Evolutionary conservation across 306 rosid species (phyloP), one percentile per base, ranked within the genome.

Genomic region (Gynostemma pentaphyllum): DNA sequence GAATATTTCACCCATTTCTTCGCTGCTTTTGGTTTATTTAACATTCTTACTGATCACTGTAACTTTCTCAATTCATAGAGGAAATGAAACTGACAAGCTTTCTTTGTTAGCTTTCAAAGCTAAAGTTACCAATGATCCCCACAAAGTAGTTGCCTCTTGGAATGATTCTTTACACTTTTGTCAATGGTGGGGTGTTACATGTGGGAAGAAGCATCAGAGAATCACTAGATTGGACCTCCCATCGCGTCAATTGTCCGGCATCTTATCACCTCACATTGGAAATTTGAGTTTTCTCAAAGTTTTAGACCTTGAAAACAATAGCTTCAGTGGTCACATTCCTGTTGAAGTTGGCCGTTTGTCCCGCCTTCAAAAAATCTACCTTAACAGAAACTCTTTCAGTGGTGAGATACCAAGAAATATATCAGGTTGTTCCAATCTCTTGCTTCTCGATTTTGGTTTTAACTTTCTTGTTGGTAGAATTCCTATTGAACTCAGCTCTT

Each of bases 391-490:
- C 44, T 63, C 68, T 28, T 74, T 74, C 7, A 45, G 9, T 7
- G 75, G 79, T 4, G 5, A 23, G 3, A 64, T 69, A 42, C 79
- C 71, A 0, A 0, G 7, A 45, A 68, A 13, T 24, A 18, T 74
- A 13, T 47, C 71, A 1, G 13, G 10, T 28, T 67, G 78, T 45
- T 66, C 67, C n/a, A 41, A 55, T 9, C 79, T 74, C 29, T 14
- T 4, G 1, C 3, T 0, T n/a, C 28, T 69, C 14, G 0, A 0
- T 18, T 34, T 74, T 14, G 0, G 0, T 13, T 2, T 5, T 0
- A 69, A 69, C 62, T 5, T 0, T 19, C 62, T 74, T 4, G 19
- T 14, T 46, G 68, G 74, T 4, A 13, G 21, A 2, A n/a, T 75
- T 75, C 71, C 71, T 3, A 1, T 2, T 5, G 52, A 37, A 26